These are phyloP conservation scores for Didymosphaeria variabile DNA, from an alignment of 2,329 filamentous ascomycete genomes.

Conservation along the genomic window DNA sequence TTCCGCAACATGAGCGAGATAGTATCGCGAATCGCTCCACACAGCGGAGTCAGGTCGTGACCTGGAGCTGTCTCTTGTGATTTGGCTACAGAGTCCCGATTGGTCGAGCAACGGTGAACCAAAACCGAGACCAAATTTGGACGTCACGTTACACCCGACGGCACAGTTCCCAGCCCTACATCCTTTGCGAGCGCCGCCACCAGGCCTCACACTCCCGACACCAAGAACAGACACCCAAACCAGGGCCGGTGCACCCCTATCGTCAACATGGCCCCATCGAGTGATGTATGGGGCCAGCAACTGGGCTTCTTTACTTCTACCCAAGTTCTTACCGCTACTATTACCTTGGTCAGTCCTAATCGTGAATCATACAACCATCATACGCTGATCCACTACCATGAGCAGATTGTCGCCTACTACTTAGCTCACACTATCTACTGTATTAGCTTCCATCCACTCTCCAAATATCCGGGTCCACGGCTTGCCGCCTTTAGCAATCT, in stretches of 20 bases:
- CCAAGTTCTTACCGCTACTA: conserved; percentile 3
- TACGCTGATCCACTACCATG: background rate
- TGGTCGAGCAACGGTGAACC: too few relatives aligned
- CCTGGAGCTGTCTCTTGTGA: too few relatives aligned
- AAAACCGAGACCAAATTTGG: too few relatives aligned
- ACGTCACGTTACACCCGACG: too few relatives aligned
- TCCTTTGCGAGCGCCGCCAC: too few relatives aligned
- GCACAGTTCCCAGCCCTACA: too few relatives aligned
- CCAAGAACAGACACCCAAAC: background rate
- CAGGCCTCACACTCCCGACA: too few relatives aligned
- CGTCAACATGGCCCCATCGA: conserved; percentile 2
- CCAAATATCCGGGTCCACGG: conserved; percentile 16
- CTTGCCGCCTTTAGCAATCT: conserved; percentile 8
- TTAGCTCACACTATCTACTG: conserved; percentile 18
- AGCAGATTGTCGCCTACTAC: conserved; percentile 5
- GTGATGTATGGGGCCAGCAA: conserved; percentile 2
- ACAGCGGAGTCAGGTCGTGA: too few relatives aligned
- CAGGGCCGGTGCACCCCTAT: background rate
- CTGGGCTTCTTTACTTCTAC: background rate
- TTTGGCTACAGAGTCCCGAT: too few relatives aligned
- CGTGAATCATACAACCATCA: background rate
- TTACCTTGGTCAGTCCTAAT: conserved; percentile 4
- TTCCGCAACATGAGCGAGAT: too few relatives aligned
- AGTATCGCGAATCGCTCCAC: too few relatives aligned
- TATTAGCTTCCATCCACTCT: conserved; percentile 17